Evolutionary conservation across 495 filamentous ascomycete genomes (phyloP).

Genomic region (Aspergillus wentii): DNA sequence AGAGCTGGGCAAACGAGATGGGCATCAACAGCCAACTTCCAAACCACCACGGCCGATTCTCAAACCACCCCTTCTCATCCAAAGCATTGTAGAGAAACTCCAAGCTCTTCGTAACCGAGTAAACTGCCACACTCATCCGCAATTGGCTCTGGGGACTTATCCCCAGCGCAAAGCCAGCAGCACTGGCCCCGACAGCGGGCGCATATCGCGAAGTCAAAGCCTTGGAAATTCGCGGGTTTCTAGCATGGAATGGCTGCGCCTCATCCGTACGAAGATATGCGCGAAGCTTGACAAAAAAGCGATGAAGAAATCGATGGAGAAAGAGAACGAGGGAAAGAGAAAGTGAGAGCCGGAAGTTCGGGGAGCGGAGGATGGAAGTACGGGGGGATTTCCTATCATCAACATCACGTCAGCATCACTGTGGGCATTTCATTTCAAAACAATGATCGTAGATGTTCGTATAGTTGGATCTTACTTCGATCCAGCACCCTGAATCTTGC

Average conservation of each 20-base stretch:
- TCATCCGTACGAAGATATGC: slow-evolving; percentile 68
- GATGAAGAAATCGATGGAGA: slow-evolving; percentile 81
- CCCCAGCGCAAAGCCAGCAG: slow-evolving; percentile 77
- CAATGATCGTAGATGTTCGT: too few relatives aligned
- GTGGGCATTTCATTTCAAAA: too few relatives aligned
- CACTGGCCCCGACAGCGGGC: slow-evolving; percentile 79
- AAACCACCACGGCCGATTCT: slow-evolving; percentile 79
- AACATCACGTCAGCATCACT: too few relatives aligned
- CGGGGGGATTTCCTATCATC: too few relatives aligned
- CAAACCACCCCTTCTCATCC: slow-evolving; percentile 76
- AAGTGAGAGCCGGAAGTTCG: slow-evolving; percentile 71
- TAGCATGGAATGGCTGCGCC: slow-evolving; percentile 69
- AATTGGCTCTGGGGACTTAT: slow-evolving; percentile 74
- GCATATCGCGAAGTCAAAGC: slow-evolving; percentile 77
- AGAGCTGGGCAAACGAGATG: slow-evolving; percentile 80
- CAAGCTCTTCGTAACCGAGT: slow-evolving; percentile 67
- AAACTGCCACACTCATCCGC: slow-evolving; percentile 74
- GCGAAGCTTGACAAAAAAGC: slow-evolving; percentile 81
- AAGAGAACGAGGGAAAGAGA: slow-evolving; percentile 81
- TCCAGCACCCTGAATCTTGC: slow-evolving; percentile 35
- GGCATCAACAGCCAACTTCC: slow-evolving; percentile 97
- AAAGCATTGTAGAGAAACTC: slow-evolving; percentile 84
- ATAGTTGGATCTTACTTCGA: slow-evolving; percentile 1
- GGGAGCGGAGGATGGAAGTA: slow-evolving; percentile 57
- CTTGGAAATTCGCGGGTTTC: slow-evolving; percentile 71